These are phyloP conservation scores for Xylaria sp. DNA, from an alignment of 2,329 filamentous ascomycete species.

Conservation along the genomic window DNA sequence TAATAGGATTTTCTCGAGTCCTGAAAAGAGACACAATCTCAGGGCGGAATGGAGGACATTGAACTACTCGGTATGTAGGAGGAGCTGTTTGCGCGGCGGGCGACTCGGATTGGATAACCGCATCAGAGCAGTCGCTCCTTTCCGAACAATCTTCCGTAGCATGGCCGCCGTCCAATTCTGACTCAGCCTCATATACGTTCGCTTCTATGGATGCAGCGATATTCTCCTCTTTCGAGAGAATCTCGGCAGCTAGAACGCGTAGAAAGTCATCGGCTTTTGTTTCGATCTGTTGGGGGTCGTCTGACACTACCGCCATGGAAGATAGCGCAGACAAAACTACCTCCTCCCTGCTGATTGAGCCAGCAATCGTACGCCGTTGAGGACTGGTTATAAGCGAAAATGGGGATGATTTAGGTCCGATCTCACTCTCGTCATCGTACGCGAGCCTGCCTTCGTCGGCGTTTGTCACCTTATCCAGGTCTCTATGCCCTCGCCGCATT, in stretches of 20 bases:
- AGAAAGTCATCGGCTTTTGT: conserved; percentile 36
- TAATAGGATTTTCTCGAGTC: conserved; percentile 36
- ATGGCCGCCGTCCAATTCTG: neutral
- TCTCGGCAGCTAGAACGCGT: conserved; percentile 30
- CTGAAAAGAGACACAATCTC: conserved; percentile 39
- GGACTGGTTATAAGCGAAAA: neutral
- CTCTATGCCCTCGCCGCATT: neutral
- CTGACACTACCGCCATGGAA: neutral
- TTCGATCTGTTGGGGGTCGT: conserved; percentile 24
- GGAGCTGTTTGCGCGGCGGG: conserved; percentile 9
- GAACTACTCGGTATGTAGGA: conserved; percentile 22
- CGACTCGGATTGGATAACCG: neutral
- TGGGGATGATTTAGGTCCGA: neutral
- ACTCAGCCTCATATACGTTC: neutral
- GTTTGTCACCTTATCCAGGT: conserved; percentile 14
- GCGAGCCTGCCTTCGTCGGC: conserved; percentile 41
- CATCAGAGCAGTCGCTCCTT: neutral
- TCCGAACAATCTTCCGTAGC: neutral
- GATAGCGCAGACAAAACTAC: neutral
- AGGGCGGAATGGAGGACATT: conserved; percentile 35
- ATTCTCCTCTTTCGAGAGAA: conserved; percentile 5
- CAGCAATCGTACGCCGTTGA: neutral
- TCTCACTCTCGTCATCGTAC: conserved; percentile 39
- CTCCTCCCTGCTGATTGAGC: neutral
- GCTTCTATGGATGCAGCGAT: neutral